Evolutionary conservation across 176 grass and related monocot species (phyloP), one percentile per base, ranked within the genome.

Genomic region (Saccharum spontaneum): DNA sequence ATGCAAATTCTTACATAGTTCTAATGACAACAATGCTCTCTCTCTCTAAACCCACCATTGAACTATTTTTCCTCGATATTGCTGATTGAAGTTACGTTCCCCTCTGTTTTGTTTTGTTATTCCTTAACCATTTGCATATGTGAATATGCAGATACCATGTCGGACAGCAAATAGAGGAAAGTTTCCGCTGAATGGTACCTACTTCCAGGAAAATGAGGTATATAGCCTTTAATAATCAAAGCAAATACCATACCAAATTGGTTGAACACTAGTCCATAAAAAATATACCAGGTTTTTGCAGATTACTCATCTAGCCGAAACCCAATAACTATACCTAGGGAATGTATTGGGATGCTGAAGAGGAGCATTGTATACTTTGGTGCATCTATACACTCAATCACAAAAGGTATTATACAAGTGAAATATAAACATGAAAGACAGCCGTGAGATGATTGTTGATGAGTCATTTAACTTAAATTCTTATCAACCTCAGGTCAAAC

Each of bases 101-200:
- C 8, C 31, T 13, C 10, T 4, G 1, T 16, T 40, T 75, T 64
- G 0, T 79, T 67, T 59, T 86, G 24, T 50, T 60, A 60, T 62
- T 52, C 16, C 26, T 8, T 49, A 39, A 38, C 65, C 18, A 23
- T 75, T 69, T 86, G 26, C 26, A 60, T 64, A 39, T 37, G 7
- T 86, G 37, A 86, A 83, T n/a, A 22, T 38, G 40, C 85, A 98
- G 96, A 92, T 98, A 89, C 96, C 95, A 20, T 90, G 95, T 86
- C 87, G 93, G 89, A 95, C 91, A 77, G 95, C 95, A 85, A 90
- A 76, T 65, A 64, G 65, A 79, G 95, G 95, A 82, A 95, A 92
- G 17, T 98, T 98, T 89, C 95, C 95, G 38, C 86, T 98, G 79
- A 92, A 98, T 78, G 96, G 96, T 76, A 98, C 96, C 45, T 98